Evolutionary conservation across 306 rosid genomes (phyloP), one percentile per base, ranked within the genome.

Genomic region (Quercus suber): DNA sequence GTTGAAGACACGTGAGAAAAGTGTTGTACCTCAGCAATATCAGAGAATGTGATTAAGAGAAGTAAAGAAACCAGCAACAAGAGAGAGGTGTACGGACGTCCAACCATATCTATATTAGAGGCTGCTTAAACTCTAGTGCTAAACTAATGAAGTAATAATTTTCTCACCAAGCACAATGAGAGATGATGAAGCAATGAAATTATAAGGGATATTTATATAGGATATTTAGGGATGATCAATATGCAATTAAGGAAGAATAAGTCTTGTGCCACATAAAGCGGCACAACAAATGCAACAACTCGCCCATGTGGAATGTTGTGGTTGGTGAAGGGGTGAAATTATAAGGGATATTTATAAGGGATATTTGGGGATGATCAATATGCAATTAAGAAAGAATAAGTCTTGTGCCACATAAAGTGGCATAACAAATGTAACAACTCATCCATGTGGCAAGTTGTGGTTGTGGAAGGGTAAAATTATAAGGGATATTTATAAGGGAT

Each of bases 41-140:
- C 27, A 14, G 93, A 90, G 86, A 90, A 70, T 69, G 94, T 27
- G 77, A 90, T 76, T 71, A 94, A 37, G 73, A 92, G 82, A 82
- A 94, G 89, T 73, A 94, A 61, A 75, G 91, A 87, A 60, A 90
- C 43, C 53, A 83, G 55, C 43, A 91, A 31, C 21, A 90, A 37
- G 72, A 84, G 35, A 69, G 84, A 61, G 53, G 23, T 82, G 87
- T 52, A 83, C 23, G 88, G 72, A 81, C 86, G 89, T 53, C 35
- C 33, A 13, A 82, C 90, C 89, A 87, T 86, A 9, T 73, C 35
- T 21, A 49, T 78, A 28, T 28, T 28, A 69, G 73, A 12, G 30
- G 49, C 19, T 55, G 18, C 49, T 56, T 80, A 65, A 17, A 15
- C 20, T 19, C 3, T 30, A 31, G 76, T 49, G 33, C 53, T 52